phyloP scores from a whole-genome alignment of 2,329 filamentous ascomycete species.

The Colletotrichum tropicale region DNA sequence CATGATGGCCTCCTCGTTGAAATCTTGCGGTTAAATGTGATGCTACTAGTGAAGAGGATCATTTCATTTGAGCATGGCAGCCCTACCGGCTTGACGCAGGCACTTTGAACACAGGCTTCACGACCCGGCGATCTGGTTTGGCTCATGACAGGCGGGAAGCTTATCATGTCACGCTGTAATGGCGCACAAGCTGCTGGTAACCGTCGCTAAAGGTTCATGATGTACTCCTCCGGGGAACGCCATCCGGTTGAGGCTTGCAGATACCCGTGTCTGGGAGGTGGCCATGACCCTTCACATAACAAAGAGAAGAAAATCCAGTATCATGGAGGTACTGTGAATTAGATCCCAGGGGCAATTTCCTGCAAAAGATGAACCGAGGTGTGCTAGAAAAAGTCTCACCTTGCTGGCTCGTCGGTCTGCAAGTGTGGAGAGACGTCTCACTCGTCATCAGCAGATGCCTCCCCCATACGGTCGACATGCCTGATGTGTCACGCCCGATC shows the following conservation, averaged over 20 bases:
- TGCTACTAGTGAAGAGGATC: rapidly evolving
- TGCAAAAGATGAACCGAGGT: neutral
- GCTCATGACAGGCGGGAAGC: neutral
- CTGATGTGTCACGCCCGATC: neutral
- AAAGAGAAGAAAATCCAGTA: neutral
- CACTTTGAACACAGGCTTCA: neutral
- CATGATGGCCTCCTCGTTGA: rapidly evolving
- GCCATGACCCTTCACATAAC: neutral
- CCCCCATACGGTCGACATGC: neutral
- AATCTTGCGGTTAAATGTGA: neutral
- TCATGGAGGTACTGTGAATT: neutral
- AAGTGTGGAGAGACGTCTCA: neutral
- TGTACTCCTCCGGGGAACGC: neutral
- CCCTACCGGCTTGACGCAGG: neutral
- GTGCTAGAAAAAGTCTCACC: neutral
- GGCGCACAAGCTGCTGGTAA: neutral
- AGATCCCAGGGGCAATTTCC: neutral
- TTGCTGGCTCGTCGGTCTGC: neutral
- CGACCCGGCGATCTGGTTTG: neutral
- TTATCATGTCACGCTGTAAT: neutral
- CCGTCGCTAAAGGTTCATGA: neutral
- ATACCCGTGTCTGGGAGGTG: neutral
- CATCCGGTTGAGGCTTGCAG: neutral
- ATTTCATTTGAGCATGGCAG: rapidly evolving
- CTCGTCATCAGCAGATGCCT: neutral